Evolutionary conservation across 257 asterid genomes (phyloP).

Genomic region (Lavandula angustifolia): DNA sequence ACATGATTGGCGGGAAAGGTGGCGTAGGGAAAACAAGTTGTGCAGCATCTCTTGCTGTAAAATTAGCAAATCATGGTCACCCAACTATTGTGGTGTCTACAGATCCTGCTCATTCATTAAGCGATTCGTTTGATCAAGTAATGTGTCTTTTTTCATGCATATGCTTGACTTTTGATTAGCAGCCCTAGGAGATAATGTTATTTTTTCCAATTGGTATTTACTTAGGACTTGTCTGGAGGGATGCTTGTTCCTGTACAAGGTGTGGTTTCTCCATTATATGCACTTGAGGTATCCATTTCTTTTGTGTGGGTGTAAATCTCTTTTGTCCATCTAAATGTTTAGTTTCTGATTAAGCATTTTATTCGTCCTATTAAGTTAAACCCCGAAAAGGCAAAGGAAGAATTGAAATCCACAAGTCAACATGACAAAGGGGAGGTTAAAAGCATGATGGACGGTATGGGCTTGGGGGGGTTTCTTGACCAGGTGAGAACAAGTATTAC

Average conservation of each 20-base stretch:
- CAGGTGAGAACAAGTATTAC: constrained; percentile 48
- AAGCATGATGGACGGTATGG: constrained; percentile 67
- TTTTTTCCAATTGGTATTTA: constrained; percentile 19
- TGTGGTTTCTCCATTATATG: constrained; percentile 64
- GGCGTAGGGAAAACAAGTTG: constrained; percentile 89
- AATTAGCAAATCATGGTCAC: constrained; percentile 66
- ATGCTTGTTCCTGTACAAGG: constrained; percentile 69
- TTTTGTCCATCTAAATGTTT: constrained; percentile 10
- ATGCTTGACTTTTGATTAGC: background rate
- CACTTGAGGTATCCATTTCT: constrained; percentile 59
- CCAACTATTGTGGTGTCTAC: constrained; percentile 69
- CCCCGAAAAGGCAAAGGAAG: constrained; percentile 64
- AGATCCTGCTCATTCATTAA: constrained; percentile 79
- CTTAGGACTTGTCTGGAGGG: constrained; percentile 75
- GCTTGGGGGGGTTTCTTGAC: constrained; percentile 59
- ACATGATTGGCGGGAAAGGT: constrained; percentile 82
- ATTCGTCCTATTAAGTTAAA: constrained; percentile 44
- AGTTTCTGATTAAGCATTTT: constrained; percentile 18
- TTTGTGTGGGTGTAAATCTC: constrained; percentile 16
- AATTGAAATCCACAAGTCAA: constrained; percentile 44
- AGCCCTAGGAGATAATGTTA: background rate
- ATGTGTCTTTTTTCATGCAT: constrained; percentile 22
- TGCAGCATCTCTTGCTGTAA: constrained; percentile 82
- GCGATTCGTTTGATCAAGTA: constrained; percentile 84
- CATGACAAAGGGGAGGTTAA: constrained; percentile 45